A percentile compares a stretch with the other conserved stretches of the same genome.
Conservation (phyloP, 306 rosid genomes). For the Vigna radiata region DNA sequence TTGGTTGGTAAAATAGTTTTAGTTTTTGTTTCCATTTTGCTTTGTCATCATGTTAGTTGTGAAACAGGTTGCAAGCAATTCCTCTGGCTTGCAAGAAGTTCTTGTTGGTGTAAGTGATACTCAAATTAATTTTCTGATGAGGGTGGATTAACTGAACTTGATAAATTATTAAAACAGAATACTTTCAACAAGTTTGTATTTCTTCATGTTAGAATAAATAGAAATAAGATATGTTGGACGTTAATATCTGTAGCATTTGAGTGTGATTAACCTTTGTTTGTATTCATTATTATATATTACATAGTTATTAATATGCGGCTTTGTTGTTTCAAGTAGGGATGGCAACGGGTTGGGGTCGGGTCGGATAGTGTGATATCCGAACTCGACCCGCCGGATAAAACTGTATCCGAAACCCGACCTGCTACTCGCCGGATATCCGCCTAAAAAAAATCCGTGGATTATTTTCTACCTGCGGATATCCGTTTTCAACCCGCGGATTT, state of each 20-base stretch:
- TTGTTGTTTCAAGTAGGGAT: background rate
- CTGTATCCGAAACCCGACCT: too few species aligned
- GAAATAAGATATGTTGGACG: background rate
- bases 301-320: background rate
- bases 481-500: too few species aligned
- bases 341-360: too few species aligned
- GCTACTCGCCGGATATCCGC: too few species aligned
- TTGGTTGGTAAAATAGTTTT: background rate
- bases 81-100: constrained; percentile 51
- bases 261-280: background rate
- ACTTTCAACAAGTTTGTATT: constrained; percentile 79
- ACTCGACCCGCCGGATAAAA: too few species aligned
- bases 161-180: constrained; percentile 82
- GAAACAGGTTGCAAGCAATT: constrained; percentile 50
- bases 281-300: background rate
- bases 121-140: constrained; percentile 54
- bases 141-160: constrained; percentile 68
- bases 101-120: constrained; percentile 44
- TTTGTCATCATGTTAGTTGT: constrained; percentile 37
- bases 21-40: constrained; percentile 7
- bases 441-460: too few species aligned
- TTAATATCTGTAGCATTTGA: background rate
- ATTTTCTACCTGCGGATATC: too few species aligned
- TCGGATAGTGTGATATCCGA: too few species aligned
- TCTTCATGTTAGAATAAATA: background rate